Evolutionary conservation across 2,329 filamentous ascomycete species (phyloP).

Genomic region (Neocatenulostroma microsporum): DNA sequence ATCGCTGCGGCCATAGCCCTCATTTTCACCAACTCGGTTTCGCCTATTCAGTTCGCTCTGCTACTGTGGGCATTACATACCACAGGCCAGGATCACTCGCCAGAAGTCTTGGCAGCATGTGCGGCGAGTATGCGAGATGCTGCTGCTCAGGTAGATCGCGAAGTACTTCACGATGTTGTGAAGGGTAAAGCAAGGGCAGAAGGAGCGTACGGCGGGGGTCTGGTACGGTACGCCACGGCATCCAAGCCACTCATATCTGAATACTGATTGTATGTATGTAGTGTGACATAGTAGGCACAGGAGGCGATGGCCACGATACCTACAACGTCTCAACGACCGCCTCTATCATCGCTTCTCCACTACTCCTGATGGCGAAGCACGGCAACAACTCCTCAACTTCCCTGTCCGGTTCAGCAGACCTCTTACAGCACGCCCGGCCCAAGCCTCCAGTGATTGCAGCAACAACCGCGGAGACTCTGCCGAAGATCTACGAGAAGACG

Average conservation of each 20-base stretch:
- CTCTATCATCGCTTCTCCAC: conserved; percentile 79
- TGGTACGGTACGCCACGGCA: conserved; percentile 49
- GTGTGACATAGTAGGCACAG: conserved; percentile 95
- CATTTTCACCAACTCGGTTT: conserved; percentile 85
- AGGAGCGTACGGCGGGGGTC: conserved; percentile 70
- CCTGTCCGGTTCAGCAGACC: conserved; percentile 88
- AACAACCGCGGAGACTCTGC: conserved; percentile 63
- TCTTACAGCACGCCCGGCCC: conserved; percentile 68
- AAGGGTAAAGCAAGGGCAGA: conserved; percentile 54
- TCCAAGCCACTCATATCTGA: neutral
- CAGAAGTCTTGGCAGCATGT: conserved; percentile 79
- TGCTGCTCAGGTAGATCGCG: conserved; percentile 62
- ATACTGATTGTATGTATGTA: conserved; percentile 28
- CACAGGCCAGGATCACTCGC: conserved; percentile 71
- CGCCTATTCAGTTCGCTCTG: conserved; percentile 79
- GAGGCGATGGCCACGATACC: conserved; percentile 91
- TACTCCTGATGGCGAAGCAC: conserved; percentile 85
- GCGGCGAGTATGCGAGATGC: conserved; percentile 77
- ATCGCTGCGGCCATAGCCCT: conserved; percentile 84
- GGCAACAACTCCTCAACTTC: conserved; percentile 94
- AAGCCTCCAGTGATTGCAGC: conserved; percentile 65
- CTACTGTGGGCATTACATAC: conserved; percentile 89
- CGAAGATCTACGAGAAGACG: conserved; percentile 63
- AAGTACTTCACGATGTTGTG: conserved; percentile 55
- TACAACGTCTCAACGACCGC: conserved; percentile 97